Evolutionary conservation across 176 grass and related monocot genomes (phyloP), one percentile per base, ranked within the genome.

Genomic region (Canna indica): DNA sequence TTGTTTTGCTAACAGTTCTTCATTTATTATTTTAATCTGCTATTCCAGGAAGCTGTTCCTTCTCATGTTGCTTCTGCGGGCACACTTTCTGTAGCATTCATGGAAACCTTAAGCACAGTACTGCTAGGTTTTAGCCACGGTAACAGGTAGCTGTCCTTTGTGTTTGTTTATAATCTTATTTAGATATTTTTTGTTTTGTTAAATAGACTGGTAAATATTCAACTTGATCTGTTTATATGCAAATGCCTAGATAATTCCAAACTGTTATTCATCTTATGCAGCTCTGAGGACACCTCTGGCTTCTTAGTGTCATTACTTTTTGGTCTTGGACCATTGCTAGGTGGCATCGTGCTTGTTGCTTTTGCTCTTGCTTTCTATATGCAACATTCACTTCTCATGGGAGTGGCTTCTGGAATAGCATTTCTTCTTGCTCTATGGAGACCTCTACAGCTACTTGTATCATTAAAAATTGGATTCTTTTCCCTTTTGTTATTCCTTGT

Each of bases 41-140:
- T 68, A 52, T 70, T 82, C 22, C 78, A 97, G 94, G 94, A 90
- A 90, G 94, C 94, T 0, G 80, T 77, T 70, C 86, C 94, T 75
- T 90, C 94, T 76, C 89, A 92, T 78, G 94, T 97, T 83, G 94
- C 94, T 81, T 97, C 94, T 70, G 88, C 94, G 48, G 88, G 86
- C 64, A 97, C 89, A 5, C 79, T 97, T 64, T 86, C 94, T 58
- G 89, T 97, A 74, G 89, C 94, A 42, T 97, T 97, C 78, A 97
- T 97, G 94, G 94, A 92, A 92, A 85, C 89, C 68, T 80, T 97
- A 63, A 77, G 94, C 73, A 87, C 86, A 0, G 84, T 92, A 45
- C 86, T 97, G 78, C 82, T 75, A 78, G 79, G 81, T 80, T 85
- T 97, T 81, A 85, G 81, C 59, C 71, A 87, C 35, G 82, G 77